Base-by-base conservation (phyloP, 2,329 filamentous ascomycete genomes). In the Neofusicoccum parvum region DNA sequence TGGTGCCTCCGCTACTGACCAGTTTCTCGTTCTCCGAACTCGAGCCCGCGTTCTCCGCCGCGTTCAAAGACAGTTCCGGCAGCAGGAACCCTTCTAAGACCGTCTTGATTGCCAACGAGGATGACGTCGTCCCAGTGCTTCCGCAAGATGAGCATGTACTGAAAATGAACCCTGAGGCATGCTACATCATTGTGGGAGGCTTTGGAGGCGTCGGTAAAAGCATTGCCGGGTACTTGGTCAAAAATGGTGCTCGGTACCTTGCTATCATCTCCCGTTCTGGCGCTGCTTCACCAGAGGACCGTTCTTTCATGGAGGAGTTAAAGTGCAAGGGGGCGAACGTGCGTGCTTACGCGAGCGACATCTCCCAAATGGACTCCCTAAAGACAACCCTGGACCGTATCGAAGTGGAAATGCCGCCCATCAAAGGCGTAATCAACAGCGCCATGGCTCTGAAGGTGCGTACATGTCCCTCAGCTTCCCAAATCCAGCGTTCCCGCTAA, bases 101-200 rank as follows among this genome's bases (percentile, higher is more conserved):
- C n/a, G 70, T 59, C 54, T 12, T 59, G 15, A 23, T 6, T 5
- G 5, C 32, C n/a, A 45, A n/a, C 37, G 9, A 43, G 9, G 20
- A 20, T 15, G 20, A 7, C 2, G 12, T 45, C 20, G 54, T 59
- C 2, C 54, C 39, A 14, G 14, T 45, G 6, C 20, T 34, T 15
- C 54, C 54, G 3, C 14, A 3, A 3, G 17, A 37, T 4, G 15
- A 37, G 17, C 20, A n/a, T 36, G 37, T 6, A 9, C 36, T 59
- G 37, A 6, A 17, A 5, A 39, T 59, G 3, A 37, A 59, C 6
- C 58, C 58, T 5, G 65, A 72, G 54, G 70, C 69, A 5, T 70
- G 72, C 3, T 75, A 75, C 54, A 34, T 75, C 15, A 62, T 75
- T 3, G 71, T 69, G 17, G 72, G 73, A 37, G 73, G 72, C 5